Evolutionary conservation across 768 basidiomycete species (phyloP), one percentile per base, ranked within the genome.

Genomic region (Lentinula guzmanii): DNA sequence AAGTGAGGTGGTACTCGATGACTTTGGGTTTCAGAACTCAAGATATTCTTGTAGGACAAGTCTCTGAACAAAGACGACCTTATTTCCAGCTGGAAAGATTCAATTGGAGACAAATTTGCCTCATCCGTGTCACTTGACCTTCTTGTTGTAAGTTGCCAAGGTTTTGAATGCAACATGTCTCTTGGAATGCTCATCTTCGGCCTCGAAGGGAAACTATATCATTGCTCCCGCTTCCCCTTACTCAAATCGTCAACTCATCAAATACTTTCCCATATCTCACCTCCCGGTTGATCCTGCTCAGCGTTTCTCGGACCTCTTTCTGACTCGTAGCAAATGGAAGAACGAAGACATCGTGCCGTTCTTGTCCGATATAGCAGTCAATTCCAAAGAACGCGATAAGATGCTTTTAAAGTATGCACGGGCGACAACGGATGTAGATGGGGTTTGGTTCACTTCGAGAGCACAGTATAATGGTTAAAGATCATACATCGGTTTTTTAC

Each of bases 241-340:
- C 52, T 61, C 48, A 76, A 64, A 42, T 35, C 64, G 54, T 24
- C 62, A 73, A 4, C 69, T 78, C 15, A 67, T 96, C 37, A 83
- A 74, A 13, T 94, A 93, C 74, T 92, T 95, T 70, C 88, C 94
- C 11, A 77, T 83, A 3, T 84, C 90, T 0, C 72, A 75, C 1
- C 85, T 98, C 28, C 91, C 95, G 1, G 71, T 82, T 0, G 89
- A 93, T 55, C 89, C 95, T 5, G 78, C 87, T 1, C 82, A 85
- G 7, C 87, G 96, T 15, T 98, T 98, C 75, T 72, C 82, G 11
- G 93, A 96, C 64, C 82, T 98, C 15, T 99, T 99, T 78, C 77
- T 92, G 42, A 89, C 88, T 8, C 85, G 88, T 5, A 64, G 82
- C 21, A 82, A 83, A 50, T 95, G 93, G 93, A 86, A 81, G 67